A percentile compares a stretch with the other conserved stretches of the same genome.
These are phyloP conservation scores for Chaetomium globosum DNA, from an alignment of 2,329 filamentous ascomycete genomes.

Conservation along the genomic window DNA sequence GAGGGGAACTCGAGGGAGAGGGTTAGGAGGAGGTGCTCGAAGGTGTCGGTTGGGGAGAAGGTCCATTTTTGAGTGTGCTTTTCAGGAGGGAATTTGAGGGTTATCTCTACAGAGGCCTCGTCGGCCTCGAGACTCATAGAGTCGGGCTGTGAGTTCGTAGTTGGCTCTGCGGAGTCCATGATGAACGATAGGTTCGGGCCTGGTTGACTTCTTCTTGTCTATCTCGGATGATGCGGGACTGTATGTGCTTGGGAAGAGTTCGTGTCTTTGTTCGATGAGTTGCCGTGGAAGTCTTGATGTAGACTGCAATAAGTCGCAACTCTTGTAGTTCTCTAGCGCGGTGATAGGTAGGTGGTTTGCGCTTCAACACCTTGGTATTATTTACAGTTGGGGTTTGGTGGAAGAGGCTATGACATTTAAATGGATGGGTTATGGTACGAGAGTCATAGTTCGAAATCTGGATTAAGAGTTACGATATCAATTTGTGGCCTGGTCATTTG, in stretches of 20 bases:
- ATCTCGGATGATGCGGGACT: background rate
- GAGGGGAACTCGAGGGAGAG: constrained; percentile 29
- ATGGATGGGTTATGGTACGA: background rate
- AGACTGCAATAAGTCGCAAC: background rate
- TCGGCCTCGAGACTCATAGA: constrained; percentile 4
- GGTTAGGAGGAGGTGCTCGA: constrained; percentile 26
- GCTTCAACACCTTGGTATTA: background rate
- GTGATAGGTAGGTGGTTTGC: background rate
- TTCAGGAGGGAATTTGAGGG: constrained; percentile 33
- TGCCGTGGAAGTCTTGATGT: background rate
- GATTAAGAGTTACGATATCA: background rate
- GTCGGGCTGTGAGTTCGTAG: background rate
- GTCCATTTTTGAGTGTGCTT: constrained; percentile 30
- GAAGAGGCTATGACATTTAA: background rate
- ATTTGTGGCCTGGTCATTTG: background rate
- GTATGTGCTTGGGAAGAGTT: background rate
- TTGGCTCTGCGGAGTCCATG: constrained; percentile 18
- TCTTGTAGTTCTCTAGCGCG: background rate
- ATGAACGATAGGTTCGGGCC: background rate
- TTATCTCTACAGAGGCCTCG: constrained; percentile 28
- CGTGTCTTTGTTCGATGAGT: background rate
- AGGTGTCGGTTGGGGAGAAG: constrained; percentile 27
- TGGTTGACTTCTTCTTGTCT: background rate
- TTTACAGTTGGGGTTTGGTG: background rate
- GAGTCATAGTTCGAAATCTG: background rate